A percentile compares a stretch with the other conserved stretches of the same genome.
Evolutionary conservation across 1,284 basidiomycete species (phyloP).

Genomic region (Pascua guehoae): DNA sequence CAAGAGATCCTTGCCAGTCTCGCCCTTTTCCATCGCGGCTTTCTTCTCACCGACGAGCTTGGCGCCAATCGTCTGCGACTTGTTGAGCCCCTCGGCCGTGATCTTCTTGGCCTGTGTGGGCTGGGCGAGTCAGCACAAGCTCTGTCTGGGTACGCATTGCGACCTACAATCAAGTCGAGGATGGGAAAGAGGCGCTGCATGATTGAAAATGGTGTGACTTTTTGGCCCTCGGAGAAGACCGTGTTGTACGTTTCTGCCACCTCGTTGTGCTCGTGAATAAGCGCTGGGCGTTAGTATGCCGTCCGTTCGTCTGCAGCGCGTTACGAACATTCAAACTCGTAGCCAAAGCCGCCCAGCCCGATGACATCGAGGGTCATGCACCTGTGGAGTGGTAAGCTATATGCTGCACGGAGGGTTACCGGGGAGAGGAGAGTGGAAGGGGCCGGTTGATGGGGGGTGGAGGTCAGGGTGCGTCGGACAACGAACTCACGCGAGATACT

Average conservation of each 20-base stretch:
- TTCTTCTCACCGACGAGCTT: conserved; percentile 22
- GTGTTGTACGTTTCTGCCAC: conserved; percentile 33
- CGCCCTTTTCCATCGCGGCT: conserved; percentile 45
- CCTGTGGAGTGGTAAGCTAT: conserved; percentile 8
- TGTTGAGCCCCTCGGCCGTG: conserved; percentile 30
- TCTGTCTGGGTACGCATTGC: too few species aligned
- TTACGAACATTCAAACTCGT: conserved; percentile 50
- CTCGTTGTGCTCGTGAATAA: conserved; percentile 23
- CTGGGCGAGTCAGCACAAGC: background rate
- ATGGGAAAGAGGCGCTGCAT: conserved; percentile 62
- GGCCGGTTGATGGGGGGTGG: too few species aligned
- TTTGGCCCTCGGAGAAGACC: conserved; percentile 3
- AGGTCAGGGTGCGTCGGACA: too few species aligned
- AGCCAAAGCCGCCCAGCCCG: conserved; percentile 63
- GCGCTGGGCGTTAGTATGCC: background rate
- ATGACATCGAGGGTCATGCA: conserved; percentile 65
- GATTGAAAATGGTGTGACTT: conserved; percentile 56
- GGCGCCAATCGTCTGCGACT: conserved; percentile 46
- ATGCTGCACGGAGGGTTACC: too few species aligned
- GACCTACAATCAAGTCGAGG: conserved; percentile 47
- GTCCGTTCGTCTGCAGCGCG: background rate
- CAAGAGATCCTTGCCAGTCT: conserved; percentile 51
- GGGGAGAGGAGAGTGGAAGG: too few species aligned
- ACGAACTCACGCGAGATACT: conserved; percentile 44
- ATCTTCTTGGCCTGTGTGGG: background rate